Percentiles rank a stretch among this genome's conserved stretches.
Evolutionary conservation across 495 filamentous ascomycete genomes (phyloP).

Genomic region (Pseudevernia furfuracea): DNA sequence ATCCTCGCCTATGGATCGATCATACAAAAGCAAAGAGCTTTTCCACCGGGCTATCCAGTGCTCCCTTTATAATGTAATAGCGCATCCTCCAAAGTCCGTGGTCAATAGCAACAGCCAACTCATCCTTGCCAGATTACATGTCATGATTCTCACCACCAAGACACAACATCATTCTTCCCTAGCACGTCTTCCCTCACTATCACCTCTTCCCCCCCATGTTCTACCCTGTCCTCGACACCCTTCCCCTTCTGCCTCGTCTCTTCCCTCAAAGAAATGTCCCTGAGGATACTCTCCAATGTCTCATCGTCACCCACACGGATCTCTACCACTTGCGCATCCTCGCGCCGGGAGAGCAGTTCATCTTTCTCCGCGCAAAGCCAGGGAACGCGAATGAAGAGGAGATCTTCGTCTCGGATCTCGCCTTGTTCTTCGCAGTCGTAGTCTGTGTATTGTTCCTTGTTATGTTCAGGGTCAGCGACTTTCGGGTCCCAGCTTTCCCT

Average conservation of each 20-base stretch:
- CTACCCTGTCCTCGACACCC: background rate
- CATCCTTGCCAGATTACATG: background rate
- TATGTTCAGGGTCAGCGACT: background rate
- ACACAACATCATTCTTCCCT: background rate
- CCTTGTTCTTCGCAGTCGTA: background rate
- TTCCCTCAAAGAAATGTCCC: conserved; percentile 2
- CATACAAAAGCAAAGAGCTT: background rate
- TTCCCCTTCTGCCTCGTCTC: background rate
- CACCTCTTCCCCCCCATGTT: background rate
- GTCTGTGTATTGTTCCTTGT: background rate
- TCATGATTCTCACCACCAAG: background rate
- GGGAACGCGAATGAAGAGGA: background rate
- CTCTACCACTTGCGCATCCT: conserved; percentile 5
- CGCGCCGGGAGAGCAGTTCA: background rate
- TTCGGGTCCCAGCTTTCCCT: background rate
- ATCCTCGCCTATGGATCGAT: background rate
- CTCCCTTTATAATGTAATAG: background rate
- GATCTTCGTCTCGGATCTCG: background rate
- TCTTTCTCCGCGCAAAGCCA: background rate
- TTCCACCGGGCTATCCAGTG: background rate
- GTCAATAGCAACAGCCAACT: background rate
- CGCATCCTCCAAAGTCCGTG: background rate
- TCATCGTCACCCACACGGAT: conserved; percentile 13
- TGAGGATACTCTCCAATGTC: conserved; percentile 5
- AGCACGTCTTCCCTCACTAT: background rate